These are phyloP conservation scores for Ophiostoma fasciatum DNA, from an alignment of 2,329 filamentous ascomycete genomes.

Conservation along the genomic window DNA sequence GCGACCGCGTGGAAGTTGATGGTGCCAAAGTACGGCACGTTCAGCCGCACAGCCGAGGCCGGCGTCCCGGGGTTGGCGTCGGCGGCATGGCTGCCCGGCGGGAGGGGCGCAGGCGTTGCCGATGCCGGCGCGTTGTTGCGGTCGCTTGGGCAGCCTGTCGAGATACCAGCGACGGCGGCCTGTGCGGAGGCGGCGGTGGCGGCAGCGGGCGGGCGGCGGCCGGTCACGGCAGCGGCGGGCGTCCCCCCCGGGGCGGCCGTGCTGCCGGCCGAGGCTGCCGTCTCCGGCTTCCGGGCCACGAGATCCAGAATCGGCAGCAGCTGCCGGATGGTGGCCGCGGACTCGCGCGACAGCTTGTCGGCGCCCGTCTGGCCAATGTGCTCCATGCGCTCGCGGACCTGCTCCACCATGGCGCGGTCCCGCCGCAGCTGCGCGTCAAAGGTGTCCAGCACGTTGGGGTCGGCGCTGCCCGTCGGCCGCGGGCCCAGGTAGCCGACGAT, in stretches of 20 bases:
- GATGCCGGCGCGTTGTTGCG: background rate
- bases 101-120: too few species aligned
- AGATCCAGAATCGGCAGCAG: conserved; percentile 27
- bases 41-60: conserved; percentile 20
- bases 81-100: too few species aligned
- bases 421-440: conserved; percentile 16
- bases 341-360: conserved; percentile 27
- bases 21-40: conserved; percentile 31
- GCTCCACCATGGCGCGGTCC: conserved; percentile 24
- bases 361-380: conserved; percentile 23
- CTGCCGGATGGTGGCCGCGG: conserved; percentile 27
- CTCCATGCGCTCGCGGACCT: conserved; percentile 22
- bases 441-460: conserved; percentile 3
- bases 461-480: conserved; percentile 1
- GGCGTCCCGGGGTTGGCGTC: background rate
- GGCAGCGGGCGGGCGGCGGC: background rate
- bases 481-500: conserved; percentile 33
- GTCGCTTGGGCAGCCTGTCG: too few species aligned
- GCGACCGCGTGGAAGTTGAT: conserved; percentile 24
- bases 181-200: background rate
- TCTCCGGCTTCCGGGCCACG: conserved; percentile 5
- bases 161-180: too few species aligned
- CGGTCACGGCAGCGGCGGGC: too few species aligned
- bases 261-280: background rate
- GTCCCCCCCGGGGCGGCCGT: background rate